These are phyloP conservation scores for Aureobasidium sp. DNA, from an alignment of 2,329 filamentous ascomycete genomes.

Conservation along the genomic window DNA sequence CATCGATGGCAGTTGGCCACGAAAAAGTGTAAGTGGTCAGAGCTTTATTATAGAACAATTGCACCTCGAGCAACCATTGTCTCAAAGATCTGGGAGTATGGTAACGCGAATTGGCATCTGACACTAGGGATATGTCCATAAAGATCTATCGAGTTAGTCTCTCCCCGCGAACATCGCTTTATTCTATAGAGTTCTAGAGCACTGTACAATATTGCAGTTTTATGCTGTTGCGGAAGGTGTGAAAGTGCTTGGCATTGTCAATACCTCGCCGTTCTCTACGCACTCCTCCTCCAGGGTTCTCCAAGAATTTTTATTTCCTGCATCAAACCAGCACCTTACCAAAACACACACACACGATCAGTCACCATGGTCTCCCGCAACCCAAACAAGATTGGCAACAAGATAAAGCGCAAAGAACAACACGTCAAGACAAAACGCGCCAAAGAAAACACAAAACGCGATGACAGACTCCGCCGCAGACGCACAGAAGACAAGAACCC, in stretches of 20 bases:
- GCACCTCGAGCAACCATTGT: background rate
- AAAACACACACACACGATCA: too few relatives aligned
- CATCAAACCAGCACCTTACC: background rate
- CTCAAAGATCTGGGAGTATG: too few relatives aligned
- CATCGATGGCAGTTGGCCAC: background rate
- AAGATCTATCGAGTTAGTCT: background rate
- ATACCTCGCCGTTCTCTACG: background rate
- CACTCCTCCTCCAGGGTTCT: background rate
- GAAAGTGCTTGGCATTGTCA: background rate
- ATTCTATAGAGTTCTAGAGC: too few relatives aligned
- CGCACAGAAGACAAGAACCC: constrained; percentile 82
- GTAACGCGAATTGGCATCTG: too few relatives aligned
- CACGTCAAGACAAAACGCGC: constrained; percentile 73
- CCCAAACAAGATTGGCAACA: constrained; percentile 36
- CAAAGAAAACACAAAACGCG: constrained; percentile 63
- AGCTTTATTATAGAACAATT: background rate
- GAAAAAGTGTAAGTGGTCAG: background rate
- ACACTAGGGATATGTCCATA: background rate
- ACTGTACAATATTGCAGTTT: too few relatives aligned
- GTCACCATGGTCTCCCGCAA: constrained; percentile 18
- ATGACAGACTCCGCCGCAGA: constrained; percentile 67
- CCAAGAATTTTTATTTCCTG: background rate
- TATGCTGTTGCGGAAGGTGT: too few relatives aligned
- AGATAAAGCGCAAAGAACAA: constrained; percentile 66
- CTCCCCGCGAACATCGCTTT: too few relatives aligned